Evolutionary conservation across 495 filamentous ascomycete species (phyloP), one percentile per base, ranked within the genome.

Genomic region (Aspergillus sclerotiicarbonarius): DNA sequence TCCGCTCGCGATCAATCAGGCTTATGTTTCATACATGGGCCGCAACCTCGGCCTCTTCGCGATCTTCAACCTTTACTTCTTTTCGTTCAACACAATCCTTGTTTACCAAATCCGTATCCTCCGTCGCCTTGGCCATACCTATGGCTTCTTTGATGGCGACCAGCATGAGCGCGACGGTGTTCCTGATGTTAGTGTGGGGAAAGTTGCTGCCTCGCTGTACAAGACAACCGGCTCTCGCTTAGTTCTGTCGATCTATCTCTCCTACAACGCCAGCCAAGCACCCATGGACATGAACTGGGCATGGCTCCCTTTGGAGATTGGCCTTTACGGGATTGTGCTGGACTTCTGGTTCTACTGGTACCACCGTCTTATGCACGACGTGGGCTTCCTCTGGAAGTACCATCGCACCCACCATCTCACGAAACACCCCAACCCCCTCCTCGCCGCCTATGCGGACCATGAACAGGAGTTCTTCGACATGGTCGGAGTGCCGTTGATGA

Each of bases 281-380:
- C 67, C 67, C 15, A 21, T 48, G 12, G n/a, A 48, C 3, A 48
- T 66, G 46, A 67, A 59, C 47, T 77, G 70, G 70, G 47, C 19
- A 20, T 73, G 68, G 68, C 70, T 77, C 4, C 68, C 70, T 1
- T 63, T 77, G 7, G 62, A 76, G 46, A 72, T 74, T 20, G 74
- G 74, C 3, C 60, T 77, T 0, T 77, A 77, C 46, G 72, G 70
- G 4, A 70, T 76, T 18, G 61, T 77, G 20, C 74, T 77, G 53
- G 74, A 77, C 60, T 77, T 77, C 54, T 77, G 74, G 74, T 77
- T 73, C 64, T 77, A 77, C 58, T 73, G 71, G 70, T 77, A 74
- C 21, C 74, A 77, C 54, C 72, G 72, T 4, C 53, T 71, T 7
- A 76, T 76, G 74, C 74, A 77, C 51, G 74, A 77, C 53, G 67